Evolutionary conservation across 2,329 filamentous ascomycete species (phyloP).

Genomic region (Phaeophleospora eucalypticola): DNA sequence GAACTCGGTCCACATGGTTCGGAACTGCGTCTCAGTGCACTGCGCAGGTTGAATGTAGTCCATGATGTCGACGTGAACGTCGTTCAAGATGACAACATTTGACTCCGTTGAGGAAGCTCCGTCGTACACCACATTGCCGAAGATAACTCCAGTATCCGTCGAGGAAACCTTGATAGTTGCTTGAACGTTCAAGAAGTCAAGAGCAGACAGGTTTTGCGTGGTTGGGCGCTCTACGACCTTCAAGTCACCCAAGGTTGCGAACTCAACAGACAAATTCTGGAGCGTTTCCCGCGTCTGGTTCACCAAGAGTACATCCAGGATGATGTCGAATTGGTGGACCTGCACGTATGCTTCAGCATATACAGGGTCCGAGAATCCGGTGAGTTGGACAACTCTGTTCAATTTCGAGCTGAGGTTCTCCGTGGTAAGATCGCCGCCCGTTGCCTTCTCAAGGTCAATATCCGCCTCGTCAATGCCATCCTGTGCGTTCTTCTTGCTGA

Average conservation of each 20-base stretch:
- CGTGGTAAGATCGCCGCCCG: conserved; percentile 76
- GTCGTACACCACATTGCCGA: conserved; percentile 97
- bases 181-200: conserved; percentile 97
- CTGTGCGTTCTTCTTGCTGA: conserved; percentile 81
- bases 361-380: conserved; percentile 95
- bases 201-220: conserved; percentile 89
- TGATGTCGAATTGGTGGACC: conserved; percentile 97
- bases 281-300: conserved; percentile 96
- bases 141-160: conserved; percentile 97
- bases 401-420: conserved; percentile 93
- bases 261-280: conserved; percentile 95
- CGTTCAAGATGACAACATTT: conserved; percentile 95
- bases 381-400: conserved; percentile 92
- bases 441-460: conserved; percentile 86
- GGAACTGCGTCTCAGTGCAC: conserved; percentile 96
- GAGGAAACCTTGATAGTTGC: conserved; percentile 98
- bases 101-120: conserved; percentile 87
- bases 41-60: conserved; percentile 98
- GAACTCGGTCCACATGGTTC: conserved; percentile 99
- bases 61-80: conserved; percentile 98
- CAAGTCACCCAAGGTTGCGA: conserved; percentile 94
- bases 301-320: conserved; percentile 90
- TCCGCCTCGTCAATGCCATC: conserved; percentile 81
- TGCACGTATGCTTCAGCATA: conserved; percentile 99
- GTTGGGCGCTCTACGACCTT: conserved; percentile 97